Evolutionary conservation across 177 flowering plant genomes (phyloP).

Genomic region (Vitis hybrid): DNA sequence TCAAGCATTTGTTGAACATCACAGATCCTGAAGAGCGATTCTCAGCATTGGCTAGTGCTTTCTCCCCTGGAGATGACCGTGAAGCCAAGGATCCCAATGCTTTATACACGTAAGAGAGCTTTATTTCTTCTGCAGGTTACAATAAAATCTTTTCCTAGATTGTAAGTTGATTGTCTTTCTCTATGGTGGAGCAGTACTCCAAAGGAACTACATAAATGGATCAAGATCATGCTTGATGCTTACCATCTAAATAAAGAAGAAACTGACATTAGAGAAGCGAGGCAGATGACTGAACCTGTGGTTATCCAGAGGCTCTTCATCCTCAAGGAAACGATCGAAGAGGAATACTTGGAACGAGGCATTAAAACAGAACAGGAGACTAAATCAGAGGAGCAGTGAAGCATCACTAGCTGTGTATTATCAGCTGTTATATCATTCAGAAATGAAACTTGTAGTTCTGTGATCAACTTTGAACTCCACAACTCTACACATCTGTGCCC

Average conservation of each 20-base stretch:
- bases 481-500: too few relatives aligned
- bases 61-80: conserved; percentile 77
- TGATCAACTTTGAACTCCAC: too few relatives aligned
- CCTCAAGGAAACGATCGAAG: conserved; percentile 82
- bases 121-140: not conserved
- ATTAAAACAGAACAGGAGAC: conserved; percentile 25
- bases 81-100: conserved; percentile 64
- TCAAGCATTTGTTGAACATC: conserved; percentile 83
- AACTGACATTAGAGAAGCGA: conserved; percentile 85
- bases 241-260: conserved; percentile 82
- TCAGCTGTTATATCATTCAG: too few relatives aligned
- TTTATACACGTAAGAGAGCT: conserved; percentile 65
- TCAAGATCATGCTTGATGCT: conserved; percentile 86
- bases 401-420: conserved; percentile 4
- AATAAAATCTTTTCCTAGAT: not conserved
- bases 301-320: conserved; percentile 83
- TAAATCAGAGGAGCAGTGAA: conserved; percentile 29
- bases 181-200: conserved; percentile 60
- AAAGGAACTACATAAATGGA: conserved; percentile 91
- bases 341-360: conserved; percentile 56
- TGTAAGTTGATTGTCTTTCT: not conserved
- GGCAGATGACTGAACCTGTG: conserved; percentile 65
- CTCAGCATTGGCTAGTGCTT: conserved; percentile 90
- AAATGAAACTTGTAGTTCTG: too few relatives aligned
- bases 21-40: conserved; percentile 96